phyloP scores from a whole-genome alignment of 805 yeast genomes.

The Kazachstania africana region DNA sequence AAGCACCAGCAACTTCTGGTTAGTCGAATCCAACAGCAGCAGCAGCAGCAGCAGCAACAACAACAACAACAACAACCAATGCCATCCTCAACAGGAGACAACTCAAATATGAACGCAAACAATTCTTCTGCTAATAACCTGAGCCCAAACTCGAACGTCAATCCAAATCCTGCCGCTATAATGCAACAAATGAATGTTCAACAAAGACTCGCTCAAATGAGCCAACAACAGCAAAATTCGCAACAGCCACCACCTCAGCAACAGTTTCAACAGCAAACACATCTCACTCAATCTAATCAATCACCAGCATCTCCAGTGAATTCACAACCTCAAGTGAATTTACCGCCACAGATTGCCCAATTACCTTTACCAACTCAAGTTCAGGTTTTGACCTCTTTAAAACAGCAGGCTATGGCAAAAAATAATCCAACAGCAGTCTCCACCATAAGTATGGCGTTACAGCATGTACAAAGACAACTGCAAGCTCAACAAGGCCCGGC shows the following conservation, averaged over 20 bases:
- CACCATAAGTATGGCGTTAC: conserved; percentile 21
- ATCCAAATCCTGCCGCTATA: conserved; percentile 1
- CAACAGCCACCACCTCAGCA: conserved; percentile 1
- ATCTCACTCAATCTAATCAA: background rate
- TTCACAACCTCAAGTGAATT: conserved; percentile 10
- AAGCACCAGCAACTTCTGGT: conserved; percentile 24
- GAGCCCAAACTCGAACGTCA: background rate
- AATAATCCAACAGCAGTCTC: conserved; percentile 22
- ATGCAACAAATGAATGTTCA: conserved; percentile 6
- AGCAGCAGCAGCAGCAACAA: conserved; percentile 9
- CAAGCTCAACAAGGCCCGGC: too few relatives aligned
- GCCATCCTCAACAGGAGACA: conserved; percentile 1
- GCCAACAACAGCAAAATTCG: too few relatives aligned
- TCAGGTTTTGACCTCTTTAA: conserved; percentile 21
- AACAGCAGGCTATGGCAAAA: conserved; percentile 24
- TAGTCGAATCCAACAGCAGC: conserved; percentile 21
- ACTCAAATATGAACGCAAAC: background rate
- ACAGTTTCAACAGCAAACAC: background rate
- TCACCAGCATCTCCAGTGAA: background rate
- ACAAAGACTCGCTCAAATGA: conserved; percentile 5
- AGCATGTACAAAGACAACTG: conserved; percentile 18
- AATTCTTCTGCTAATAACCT: too few relatives aligned
- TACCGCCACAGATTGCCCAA: conserved; percentile 27
- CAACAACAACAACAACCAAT: conserved; percentile 2
- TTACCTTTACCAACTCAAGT: conserved; percentile 24